Conservation (phyloP, 768 basidiomycete species). For the Hebeloma cylindrosporum region DNA sequence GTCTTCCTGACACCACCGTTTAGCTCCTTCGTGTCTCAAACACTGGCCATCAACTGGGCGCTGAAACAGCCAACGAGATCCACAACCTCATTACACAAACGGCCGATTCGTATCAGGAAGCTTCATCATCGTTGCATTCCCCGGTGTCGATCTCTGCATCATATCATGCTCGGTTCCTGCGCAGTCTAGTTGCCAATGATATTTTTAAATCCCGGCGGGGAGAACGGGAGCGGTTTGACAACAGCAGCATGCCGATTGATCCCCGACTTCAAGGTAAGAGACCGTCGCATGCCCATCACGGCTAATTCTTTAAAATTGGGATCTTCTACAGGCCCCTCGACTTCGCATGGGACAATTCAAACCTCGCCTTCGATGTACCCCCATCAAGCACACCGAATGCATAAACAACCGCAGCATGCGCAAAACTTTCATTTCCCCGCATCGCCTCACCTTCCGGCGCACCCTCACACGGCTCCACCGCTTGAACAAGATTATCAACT, state of each 20-base stretch:
- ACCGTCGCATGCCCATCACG: conserved; percentile 10
- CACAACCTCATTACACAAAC: conserved; percentile 64
- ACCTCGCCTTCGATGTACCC: conserved; percentile 32
- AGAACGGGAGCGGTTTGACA: conserved; percentile 36
- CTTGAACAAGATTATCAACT: conserved; percentile 22
- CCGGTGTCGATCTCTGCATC: conserved; percentile 66
- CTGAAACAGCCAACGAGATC: conserved; percentile 63
- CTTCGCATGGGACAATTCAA: conserved; percentile 25
- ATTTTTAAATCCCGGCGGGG: conserved; percentile 51
- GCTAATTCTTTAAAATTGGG: conserved; percentile 7
- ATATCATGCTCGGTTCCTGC: conserved; percentile 78
- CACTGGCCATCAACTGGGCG: conserved; percentile 55
- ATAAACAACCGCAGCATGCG: conserved; percentile 27
- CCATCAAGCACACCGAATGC: conserved; percentile 32
- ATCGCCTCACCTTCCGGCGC: conserved; percentile 35
- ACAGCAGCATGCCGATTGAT: conserved; percentile 49
- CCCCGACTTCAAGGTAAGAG: conserved; percentile 53
- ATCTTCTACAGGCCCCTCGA: conserved; percentile 24
- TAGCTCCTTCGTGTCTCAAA: conserved; percentile 71
- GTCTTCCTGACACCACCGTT: conserved; percentile 1
- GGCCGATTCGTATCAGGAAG: conserved; percentile 77
- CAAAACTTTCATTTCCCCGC: conserved; percentile 40
- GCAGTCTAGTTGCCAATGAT: conserved; percentile 65
- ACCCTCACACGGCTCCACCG: conserved; percentile 24
- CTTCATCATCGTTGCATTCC: conserved; percentile 51